phyloP scores from a whole-genome alignment of 495 filamentous ascomycete species.

The Penicillium subrubescens region DNA sequence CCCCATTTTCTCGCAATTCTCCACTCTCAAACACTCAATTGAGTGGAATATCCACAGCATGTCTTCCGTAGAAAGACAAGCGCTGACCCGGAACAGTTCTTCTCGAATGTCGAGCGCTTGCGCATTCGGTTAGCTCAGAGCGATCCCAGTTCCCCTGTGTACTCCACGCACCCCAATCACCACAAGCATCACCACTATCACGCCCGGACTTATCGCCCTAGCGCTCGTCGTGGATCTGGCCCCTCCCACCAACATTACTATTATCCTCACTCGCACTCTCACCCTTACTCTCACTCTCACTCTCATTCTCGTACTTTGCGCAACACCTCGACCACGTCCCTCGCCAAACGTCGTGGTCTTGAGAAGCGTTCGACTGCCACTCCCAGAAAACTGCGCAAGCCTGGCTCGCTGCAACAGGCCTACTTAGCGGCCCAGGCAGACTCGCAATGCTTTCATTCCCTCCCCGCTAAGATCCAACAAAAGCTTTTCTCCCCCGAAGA shows the following conservation, averaged over 20 bases:
- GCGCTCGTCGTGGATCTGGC: conserved; percentile 16
- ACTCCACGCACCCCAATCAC: conserved; percentile 16
- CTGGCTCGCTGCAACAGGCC: conserved; percentile 42
- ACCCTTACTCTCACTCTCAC: conserved; percentile 1
- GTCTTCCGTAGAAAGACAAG: conserved; percentile 4
- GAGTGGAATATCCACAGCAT: conserved; percentile 9
- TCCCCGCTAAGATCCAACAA: conserved; percentile 71
- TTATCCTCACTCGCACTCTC: conserved; percentile 1
- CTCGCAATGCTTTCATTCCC: conserved; percentile 67
- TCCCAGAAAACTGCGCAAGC: conserved; percentile 36
- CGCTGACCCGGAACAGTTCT: conserved; percentile 36
- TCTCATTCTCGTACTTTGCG: conserved; percentile 13
- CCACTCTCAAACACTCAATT: background rate
- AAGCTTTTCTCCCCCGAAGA: conserved; percentile 75
- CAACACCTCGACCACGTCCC: conserved; percentile 13
- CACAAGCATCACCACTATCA: conserved; percentile 19
- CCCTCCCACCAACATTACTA: conserved; percentile 8
- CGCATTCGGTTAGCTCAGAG: conserved; percentile 36
- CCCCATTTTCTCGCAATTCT: conserved; percentile 1
- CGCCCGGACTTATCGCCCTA: conserved; percentile 24
- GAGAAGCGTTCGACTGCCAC: conserved; percentile 21
- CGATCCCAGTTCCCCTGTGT: conserved; percentile 25
- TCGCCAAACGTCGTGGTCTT: conserved; percentile 17
- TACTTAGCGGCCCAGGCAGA: conserved; percentile 55
- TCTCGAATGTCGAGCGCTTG: conserved; percentile 45